phyloP scores from a whole-genome alignment of 1,284 basidiomycete genomes.

The Ceratobasidium sp. region DNA sequence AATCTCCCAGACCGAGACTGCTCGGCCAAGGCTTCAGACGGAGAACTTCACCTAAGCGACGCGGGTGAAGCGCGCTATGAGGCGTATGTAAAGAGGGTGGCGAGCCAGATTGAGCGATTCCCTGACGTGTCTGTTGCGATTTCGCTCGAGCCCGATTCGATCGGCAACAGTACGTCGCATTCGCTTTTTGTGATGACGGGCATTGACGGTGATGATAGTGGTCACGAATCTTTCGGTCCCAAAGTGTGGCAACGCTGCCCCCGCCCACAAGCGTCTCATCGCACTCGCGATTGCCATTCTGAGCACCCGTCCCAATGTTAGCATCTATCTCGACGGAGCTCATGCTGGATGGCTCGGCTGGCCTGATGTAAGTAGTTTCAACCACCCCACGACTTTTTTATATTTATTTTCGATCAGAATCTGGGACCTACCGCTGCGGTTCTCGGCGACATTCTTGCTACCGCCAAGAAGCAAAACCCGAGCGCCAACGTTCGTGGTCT shows the following conservation, averaged over 20 bases:
- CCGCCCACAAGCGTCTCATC: slow-evolving; percentile 39
- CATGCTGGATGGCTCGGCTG: slow-evolving; percentile 42
- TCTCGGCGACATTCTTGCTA: slow-evolving; percentile 37
- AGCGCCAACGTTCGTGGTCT: slow-evolving; percentile 39
- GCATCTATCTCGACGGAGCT: slow-evolving; percentile 40
- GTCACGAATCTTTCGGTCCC: slow-evolving; percentile 42
- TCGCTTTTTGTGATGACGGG: background rate
- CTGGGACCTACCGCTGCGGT: slow-evolving; percentile 39
- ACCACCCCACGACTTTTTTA: background rate
- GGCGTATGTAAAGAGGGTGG: slow-evolving; percentile 40
- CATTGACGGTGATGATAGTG: slow-evolving; percentile 4
- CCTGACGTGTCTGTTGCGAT: slow-evolving; percentile 42
- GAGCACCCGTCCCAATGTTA: slow-evolving; percentile 34
- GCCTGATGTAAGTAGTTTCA: slow-evolving; percentile 37
- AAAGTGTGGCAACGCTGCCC: slow-evolving; percentile 43
- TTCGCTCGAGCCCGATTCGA: slow-evolving; percentile 41
- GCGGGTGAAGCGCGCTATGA: slow-evolving; percentile 41
- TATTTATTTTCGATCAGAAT: slow-evolving; percentile 16
- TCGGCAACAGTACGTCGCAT: slow-evolving; percentile 39
- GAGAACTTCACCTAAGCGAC: slow-evolving; percentile 36
- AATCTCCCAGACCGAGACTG: slow-evolving; percentile 43
- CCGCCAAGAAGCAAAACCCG: slow-evolving; percentile 37
- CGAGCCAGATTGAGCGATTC: slow-evolving; percentile 38
- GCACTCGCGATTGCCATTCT: slow-evolving; percentile 32
- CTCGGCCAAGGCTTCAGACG: slow-evolving; percentile 42